These are phyloP conservation scores for Emiliania huxleyi DNA, from an alignment of 78 protist species.

Conservation along the genomic window DNA sequence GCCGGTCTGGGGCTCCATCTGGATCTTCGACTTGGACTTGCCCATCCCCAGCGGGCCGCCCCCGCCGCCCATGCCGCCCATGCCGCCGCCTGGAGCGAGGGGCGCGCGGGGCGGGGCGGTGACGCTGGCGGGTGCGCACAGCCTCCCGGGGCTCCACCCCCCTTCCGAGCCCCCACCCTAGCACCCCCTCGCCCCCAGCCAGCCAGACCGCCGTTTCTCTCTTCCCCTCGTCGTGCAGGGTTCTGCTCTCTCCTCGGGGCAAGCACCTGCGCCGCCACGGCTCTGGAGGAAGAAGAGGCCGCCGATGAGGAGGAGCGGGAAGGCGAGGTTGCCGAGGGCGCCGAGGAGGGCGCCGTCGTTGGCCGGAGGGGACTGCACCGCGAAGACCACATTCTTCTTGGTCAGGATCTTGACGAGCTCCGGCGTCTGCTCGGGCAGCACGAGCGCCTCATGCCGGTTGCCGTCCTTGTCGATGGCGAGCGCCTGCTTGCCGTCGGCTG, in stretches of 20 bases:
- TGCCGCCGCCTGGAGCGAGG: not conserved
- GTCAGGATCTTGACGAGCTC: not conserved
- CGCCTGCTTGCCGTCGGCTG: slow-evolving; percentile 1
- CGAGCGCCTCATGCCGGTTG: slow-evolving; percentile 1
- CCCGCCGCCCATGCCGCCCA: not conserved
- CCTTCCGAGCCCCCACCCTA: too few species aligned
- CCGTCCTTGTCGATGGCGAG: not conserved
- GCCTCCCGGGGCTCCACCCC: too few species aligned
- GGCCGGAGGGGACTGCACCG: slow-evolving; percentile 18
- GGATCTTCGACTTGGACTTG: slow-evolving; percentile 9
- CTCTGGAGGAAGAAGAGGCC: slow-evolving; percentile 41
- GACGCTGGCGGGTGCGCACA: too few species aligned
- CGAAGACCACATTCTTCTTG: not conserved
- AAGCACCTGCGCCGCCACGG: too few species aligned
- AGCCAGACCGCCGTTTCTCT: too few species aligned
- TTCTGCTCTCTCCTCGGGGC: too few species aligned
- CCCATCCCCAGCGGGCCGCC: not conserved
- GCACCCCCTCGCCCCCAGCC: too few species aligned
- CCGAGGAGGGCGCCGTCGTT: not conserved
- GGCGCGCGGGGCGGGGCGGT: too few species aligned
- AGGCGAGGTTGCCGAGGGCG: slow-evolving; percentile 14
- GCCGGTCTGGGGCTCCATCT: slow-evolving; percentile 25
- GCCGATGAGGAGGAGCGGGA: slow-evolving; percentile 47
- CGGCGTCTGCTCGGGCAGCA: not conserved
- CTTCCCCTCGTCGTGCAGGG: too few species aligned